Evolutionary conservation across 2,329 filamentous ascomycete species (phyloP), one percentile per base, ranked within the genome.

Genomic region (Xylariaceae sp.): DNA sequence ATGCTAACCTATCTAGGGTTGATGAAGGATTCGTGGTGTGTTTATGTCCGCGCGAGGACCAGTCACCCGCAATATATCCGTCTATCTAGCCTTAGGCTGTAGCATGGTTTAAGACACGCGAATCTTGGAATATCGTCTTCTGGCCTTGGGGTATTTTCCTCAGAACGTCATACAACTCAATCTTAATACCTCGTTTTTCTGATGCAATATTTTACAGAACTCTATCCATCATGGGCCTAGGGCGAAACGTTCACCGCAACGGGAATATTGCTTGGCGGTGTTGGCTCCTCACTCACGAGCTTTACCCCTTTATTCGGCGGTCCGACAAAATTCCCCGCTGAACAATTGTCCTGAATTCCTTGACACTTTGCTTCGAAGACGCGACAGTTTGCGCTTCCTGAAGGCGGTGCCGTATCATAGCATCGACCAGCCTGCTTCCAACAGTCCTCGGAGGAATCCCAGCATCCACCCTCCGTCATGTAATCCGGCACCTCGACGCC

Each of bases 351-450:
- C 52, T 71, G 64, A 39, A 78, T 65, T 3, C 48, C 60, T 28
- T 62, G 60, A 64, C 85, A 89, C 64, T 83, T 83, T 11, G 63
- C 57, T 54, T 79, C 73, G 79, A 79, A 87, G 26, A 74, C 64
- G 36, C 71, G 62, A 63, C 85, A 89, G 49, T 76, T 76, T 1
- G 62, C 63, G 47, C 65, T 63, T 1, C 84, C 84, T 2, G 79
- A 80, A 1, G 81, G 75, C 11, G 76, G 76, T 3, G 77, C 72
- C 4, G 64, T 60, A 34, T 68, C 60, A 64, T 76, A 87, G 69
- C 85, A 89, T n/a, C 51, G 56, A 3, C 72, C 62, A 22, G 65
- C 63, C 64, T 88, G 81, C 19, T 62, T 57, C 69, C 72, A 88
- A 70, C 81, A 83, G 37, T 68, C 59, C 29, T 67, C 61, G 9